These are phyloP conservation scores for Claviceps fusiformis DNA, from an alignment of 2,329 filamentous ascomycete genomes.

Conservation along the genomic window DNA sequence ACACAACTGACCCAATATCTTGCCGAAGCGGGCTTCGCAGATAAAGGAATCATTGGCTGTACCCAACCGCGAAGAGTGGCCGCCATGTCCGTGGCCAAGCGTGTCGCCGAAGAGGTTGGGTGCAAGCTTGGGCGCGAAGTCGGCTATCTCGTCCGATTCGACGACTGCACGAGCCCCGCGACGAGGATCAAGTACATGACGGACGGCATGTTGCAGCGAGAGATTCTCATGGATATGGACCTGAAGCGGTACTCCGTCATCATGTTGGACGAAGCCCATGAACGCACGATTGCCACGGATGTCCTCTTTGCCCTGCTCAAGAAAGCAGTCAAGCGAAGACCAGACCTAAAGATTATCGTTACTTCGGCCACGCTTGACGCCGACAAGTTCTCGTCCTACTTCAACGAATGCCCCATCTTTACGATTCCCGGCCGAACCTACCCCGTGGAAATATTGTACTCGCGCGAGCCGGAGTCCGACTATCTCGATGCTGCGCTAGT, in stretches of 20 bases:
- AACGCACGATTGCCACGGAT: slow-evolving; percentile 90
- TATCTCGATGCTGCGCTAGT: slow-evolving; percentile 90
- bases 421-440: slow-evolving; percentile 91
- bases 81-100: slow-evolving; percentile 93
- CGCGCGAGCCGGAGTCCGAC: slow-evolving; percentile 84
- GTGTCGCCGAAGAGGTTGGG: slow-evolving; percentile 90
- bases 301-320: slow-evolving; percentile 90
- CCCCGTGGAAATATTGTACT: slow-evolving; percentile 93
- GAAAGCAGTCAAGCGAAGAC: slow-evolving; percentile 73
- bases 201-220: slow-evolving; percentile 92
- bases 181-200: slow-evolving; percentile 99
- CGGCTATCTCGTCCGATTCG: slow-evolving; percentile 94
- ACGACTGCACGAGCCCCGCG: slow-evolving; percentile 75
- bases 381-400: slow-evolving; percentile 94
- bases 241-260: slow-evolving; percentile 86
- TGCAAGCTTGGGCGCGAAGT: slow-evolving; percentile 84
- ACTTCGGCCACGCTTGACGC: slow-evolving; percentile 94
- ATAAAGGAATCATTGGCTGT: slow-evolving; percentile 82
- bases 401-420: slow-evolving; percentile 91
- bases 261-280: slow-evolving; percentile 97
- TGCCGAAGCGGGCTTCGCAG: slow-evolving; percentile 80
- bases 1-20: slow-evolving; percentile 94
- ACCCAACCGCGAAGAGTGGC: slow-evolving; percentile 95
- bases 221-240: slow-evolving; percentile 85
- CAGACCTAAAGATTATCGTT: slow-evolving; percentile 88